phyloP scores from a whole-genome alignment of 2,329 filamentous ascomycete genomes.

The Aureobasidium sp. region DNA sequence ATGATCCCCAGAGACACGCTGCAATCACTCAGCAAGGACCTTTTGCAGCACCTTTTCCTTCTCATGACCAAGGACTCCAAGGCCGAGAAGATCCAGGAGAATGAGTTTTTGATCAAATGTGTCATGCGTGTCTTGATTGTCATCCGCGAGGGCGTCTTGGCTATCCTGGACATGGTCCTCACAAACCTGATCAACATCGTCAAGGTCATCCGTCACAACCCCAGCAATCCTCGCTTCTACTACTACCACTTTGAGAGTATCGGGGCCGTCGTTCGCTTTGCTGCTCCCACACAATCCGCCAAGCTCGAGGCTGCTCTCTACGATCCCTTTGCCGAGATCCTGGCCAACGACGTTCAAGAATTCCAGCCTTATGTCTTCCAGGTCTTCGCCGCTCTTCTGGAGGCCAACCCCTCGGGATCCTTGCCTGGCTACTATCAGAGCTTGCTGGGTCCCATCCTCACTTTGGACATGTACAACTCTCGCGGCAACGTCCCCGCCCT shows the following conservation, averaged over 20 bases:
- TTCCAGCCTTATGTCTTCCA: conserved; percentile 97
- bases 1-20: conserved; percentile 77
- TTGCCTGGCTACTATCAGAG: conserved; percentile 75
- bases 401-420: conserved; percentile 71
- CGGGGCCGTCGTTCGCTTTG: conserved; percentile 77
- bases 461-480: conserved; percentile 80
- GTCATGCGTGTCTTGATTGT: conserved; percentile 97
- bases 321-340: conserved; percentile 70
- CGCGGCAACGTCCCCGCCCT: conserved; percentile 90
- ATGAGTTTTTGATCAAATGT: conserved; percentile 97
- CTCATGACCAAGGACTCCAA: conserved; percentile 79
- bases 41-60: conserved; percentile 83
- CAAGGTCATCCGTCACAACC: conserved; percentile 85
- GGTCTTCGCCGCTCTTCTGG: conserved; percentile 81
- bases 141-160: conserved; percentile 71
- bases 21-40: conserved; percentile 67
- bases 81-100: conserved; percentile 92
- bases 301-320: conserved; percentile 77
- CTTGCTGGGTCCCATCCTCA: conserved; percentile 70
- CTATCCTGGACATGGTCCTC: conserved; percentile 71
- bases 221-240: conserved; percentile 95
- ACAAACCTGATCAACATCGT: conserved; percentile 83
- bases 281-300: conserved; percentile 59
- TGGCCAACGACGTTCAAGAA: conserved; percentile 80
- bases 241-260: conserved; percentile 97